phyloP scores from a whole-genome alignment of 805 yeast species.

The Isabelozyma rhagii region DNA sequence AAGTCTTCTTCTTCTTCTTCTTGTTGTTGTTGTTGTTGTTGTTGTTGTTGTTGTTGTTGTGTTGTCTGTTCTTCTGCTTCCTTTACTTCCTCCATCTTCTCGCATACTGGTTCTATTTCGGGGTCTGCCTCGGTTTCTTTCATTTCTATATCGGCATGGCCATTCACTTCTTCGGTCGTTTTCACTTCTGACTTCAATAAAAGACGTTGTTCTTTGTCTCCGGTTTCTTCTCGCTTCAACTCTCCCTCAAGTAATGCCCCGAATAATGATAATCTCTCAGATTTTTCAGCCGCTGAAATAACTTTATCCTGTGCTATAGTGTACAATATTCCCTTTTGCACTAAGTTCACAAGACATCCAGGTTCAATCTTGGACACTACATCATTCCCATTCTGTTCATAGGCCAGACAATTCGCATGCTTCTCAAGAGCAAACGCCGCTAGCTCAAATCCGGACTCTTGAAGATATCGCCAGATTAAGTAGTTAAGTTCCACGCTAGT shows the following conservation, averaged over 20 bases:
- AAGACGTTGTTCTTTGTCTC: constrained; percentile 4
- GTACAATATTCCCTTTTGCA: constrained; percentile 83
- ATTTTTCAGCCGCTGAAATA: constrained; percentile 10
- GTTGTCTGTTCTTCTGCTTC: neutral
- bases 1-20: neutral
- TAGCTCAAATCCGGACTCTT: constrained; percentile 76
- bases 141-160: constrained; percentile 4
- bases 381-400: constrained; percentile 44
- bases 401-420: constrained; percentile 59
- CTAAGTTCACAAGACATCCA: constrained; percentile 76
- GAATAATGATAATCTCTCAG: constrained; percentile 43
- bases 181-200: constrained; percentile 8
- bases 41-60: neutral
- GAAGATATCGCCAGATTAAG: constrained; percentile 87
- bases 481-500: constrained; percentile 85
- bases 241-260: constrained; percentile 51
- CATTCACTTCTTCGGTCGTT: neutral
- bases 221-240: constrained; percentile 6
- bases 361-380: constrained; percentile 54
- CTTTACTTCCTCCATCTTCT: neutral
- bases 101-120: no score
- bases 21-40: neutral
- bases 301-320: constrained; percentile 64
- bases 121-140: constrained; percentile 1
- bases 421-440: constrained; percentile 79